Evolutionary conservation across 306 rosid species (phyloP).

Genomic region (Rosa lucieae): DNA sequence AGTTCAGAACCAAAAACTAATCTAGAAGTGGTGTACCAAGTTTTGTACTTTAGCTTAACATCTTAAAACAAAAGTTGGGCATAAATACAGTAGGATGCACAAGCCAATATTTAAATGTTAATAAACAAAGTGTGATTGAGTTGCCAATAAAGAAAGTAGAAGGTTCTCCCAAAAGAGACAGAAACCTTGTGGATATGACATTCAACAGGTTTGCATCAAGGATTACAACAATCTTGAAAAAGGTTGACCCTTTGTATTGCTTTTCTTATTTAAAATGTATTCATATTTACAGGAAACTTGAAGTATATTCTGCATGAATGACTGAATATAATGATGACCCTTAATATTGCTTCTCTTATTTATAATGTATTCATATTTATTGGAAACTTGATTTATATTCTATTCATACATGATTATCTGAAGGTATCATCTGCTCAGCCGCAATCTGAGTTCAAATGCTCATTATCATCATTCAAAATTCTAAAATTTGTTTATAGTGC

Average conservation of each 20-base stretch:
- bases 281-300: not conserved
- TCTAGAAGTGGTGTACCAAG: not conserved
- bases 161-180: not conserved
- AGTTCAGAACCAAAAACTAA: not conserved
- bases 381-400: not conserved
- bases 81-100: not conserved
- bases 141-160: not conserved
- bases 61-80: not conserved
- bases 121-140: not conserved
- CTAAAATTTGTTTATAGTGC: not conserved
- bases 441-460: not conserved
- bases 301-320: not conserved
- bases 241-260: not conserved
- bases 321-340: not conserved
- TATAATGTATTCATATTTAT: not conserved
- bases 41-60: not conserved
- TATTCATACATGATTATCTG: not conserved
- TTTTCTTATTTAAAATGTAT: not conserved
- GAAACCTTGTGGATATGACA: not conserved
- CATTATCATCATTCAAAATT: not conserved
- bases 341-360: not conserved
- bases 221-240: not conserved
- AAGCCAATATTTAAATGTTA: not conserved
- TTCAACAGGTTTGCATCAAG: not conserved
- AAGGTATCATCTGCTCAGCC: not conserved